Evolutionary conservation across 768 basidiomycete genomes (phyloP).

Genomic region (Podaxis sp.): DNA sequence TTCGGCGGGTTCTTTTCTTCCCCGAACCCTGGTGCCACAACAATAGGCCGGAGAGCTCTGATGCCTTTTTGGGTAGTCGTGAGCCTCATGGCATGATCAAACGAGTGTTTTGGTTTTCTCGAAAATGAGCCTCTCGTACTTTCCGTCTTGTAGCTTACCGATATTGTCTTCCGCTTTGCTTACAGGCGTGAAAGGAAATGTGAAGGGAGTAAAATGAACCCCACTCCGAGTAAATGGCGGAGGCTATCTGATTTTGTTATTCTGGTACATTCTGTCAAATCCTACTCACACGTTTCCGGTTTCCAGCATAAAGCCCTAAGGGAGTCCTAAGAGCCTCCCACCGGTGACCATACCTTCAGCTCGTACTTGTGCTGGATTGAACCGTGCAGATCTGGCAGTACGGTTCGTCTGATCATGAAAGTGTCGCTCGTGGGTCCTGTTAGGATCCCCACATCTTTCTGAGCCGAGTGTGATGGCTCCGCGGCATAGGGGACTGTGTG

Average conservation of each 20-base stretch:
- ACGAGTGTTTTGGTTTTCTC: not conserved
- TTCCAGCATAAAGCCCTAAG: no score
- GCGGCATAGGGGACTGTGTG: not conserved
- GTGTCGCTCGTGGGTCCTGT: not conserved
- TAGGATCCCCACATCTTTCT: not conserved
- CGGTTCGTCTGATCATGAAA: not conserved
- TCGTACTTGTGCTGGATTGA: not conserved
- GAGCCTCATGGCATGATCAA: not conserved
- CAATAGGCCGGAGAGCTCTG: not conserved
- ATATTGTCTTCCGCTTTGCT: no score
- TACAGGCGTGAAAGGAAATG: no score
- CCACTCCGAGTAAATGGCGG: no score
- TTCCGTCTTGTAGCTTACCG: no score
- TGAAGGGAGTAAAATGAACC: no score
- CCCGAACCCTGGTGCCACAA: not conserved
- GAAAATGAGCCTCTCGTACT: not conserved
- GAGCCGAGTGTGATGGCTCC: not conserved
- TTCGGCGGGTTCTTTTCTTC: not conserved
- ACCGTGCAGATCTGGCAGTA: not conserved
- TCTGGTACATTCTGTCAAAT: no score
- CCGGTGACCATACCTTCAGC: not conserved
- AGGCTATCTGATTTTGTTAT: no score
- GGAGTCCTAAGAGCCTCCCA: no score
- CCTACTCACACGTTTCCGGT: no score
- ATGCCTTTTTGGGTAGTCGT: not conserved